Evolutionary conservation across 805 yeast species (phyloP), one percentile per base, ranked within the genome.

Genomic region (Cyberlindnera meyerae): DNA sequence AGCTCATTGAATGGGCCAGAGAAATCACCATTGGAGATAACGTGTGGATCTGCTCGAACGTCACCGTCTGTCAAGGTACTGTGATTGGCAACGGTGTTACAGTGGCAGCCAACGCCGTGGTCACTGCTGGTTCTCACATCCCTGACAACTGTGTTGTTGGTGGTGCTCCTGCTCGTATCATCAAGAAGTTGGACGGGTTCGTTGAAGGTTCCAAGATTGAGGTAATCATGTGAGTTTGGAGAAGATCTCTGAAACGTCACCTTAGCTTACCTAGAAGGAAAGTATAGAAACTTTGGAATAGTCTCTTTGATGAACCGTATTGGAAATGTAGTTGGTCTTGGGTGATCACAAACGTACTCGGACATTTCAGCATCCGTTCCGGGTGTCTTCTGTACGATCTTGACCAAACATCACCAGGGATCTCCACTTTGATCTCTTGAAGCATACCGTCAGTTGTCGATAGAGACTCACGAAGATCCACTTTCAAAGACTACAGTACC

Each of bases 21-120:
- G 80, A 82, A 6, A 69, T 82, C 21, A 62, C 54, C 3, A 75
- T 82, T 24, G 86, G 82, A 3, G 68, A 76, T 52, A 71, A 73
- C 43, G 83, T 78, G 8, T 82, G 89, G 90, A 61, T 82, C 27
- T 85, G 84, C 12, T 65, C 78, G 1, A 65, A 66, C 27, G 75
- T 62, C 12, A 61, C 63, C 1, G 66, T 82, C 8, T 56, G 80
- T 34, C 82, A 84, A 2, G 89, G 88, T 8, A 79, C 78, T 9
- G 73, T 70, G 1, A 66, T 82, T 30, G 89, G 88, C 11, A 73
- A 75, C 33, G 71, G 73, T 8, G 67, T 70, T 4, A 75, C 77
- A 2, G 65, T 82, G 29, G 89, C 80, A 3, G 85, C 88, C 4
- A 86, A 85, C 4, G 61, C 80, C 7, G 78, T 79, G 3, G 86